Percentiles rank a stretch among this genome's conserved stretches.
These are phyloP conservation scores for Byssoonygena ceratinophila DNA, from an alignment of 2,329 filamentous ascomycete species.

Conservation along the genomic window DNA sequence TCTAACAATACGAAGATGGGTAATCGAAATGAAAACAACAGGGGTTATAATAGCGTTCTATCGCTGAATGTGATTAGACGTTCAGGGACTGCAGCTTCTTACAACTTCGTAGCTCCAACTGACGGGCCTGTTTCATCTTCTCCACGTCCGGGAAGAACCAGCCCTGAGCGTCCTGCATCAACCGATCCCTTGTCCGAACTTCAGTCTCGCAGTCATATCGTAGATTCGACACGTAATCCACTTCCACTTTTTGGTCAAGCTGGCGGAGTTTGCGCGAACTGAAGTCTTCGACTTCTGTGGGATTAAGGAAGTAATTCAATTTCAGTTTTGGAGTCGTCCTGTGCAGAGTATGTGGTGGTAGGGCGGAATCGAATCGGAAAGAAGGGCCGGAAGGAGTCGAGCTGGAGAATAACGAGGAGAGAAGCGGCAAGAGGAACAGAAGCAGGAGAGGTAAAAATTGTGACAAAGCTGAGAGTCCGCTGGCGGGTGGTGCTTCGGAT, in stretches of 20 bases:
- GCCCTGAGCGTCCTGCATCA: conserved; percentile 68
- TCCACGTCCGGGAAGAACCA: conserved; percentile 77
- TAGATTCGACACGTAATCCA: conserved; percentile 57
- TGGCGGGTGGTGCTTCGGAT: conserved; percentile 40
- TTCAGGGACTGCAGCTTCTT: conserved; percentile 38
- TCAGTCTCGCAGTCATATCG: conserved; percentile 66
- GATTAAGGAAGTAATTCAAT: conserved; percentile 78
- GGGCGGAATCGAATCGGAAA: conserved; percentile 64
- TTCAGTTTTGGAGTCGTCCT: conserved; percentile 61
- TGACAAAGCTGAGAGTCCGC: conserved; percentile 48
- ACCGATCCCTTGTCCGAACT: conserved; percentile 50
- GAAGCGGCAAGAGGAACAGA: conserved; percentile 73
- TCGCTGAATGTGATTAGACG: neutral
- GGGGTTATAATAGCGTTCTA: neutral
- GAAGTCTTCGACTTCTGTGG: conserved; percentile 61
- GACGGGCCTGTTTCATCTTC: conserved; percentile 62
- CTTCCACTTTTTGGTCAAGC: conserved; percentile 69
- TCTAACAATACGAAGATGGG: conserved; percentile 4
- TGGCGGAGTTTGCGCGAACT: conserved; percentile 57
- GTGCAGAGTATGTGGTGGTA: conserved; percentile 61
- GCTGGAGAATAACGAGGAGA: conserved; percentile 66
- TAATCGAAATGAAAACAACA: neutral
- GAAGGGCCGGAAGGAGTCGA: conserved; percentile 50
- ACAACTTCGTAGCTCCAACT: conserved; percentile 52
- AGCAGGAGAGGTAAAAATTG: conserved; percentile 79